Base-by-base conservation (phyloP, 108 stramenopile genomes). In the Skeletonema grethae region DNA sequence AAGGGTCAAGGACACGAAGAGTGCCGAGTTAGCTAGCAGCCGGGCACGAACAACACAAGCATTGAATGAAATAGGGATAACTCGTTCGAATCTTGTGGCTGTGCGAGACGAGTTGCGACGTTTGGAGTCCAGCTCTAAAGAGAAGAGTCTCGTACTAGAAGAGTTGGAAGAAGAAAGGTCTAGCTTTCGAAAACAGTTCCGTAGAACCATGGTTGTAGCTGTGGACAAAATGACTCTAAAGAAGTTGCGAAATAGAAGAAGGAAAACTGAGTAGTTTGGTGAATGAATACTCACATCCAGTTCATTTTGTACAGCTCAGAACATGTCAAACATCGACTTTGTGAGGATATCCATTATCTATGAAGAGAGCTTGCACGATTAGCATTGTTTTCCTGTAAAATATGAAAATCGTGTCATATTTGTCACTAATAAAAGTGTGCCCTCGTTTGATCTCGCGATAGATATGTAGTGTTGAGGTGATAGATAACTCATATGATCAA, bases 161-260 rank as follows among this genome's bases (percentile, higher is more conserved):
- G 69, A 50, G 43, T 60, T 77, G 20, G 64, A 70, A 43, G 69
- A 70, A 28, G 76, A 77, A 41, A 69, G 76, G 55, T 57, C 69
- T 13, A 77, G 76, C 39, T 70, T 77, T 43, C 57, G 76, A 45
- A 77, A 77, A 65, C 76, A 77, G 32, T 13, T 70, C 7, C 48
- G 57, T 0, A 64, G 76, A 63, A 70, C 69, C 2, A 31, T 63
- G 35, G 57, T 35, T 4, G 69, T 70, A 32, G 69, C 69, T 28
- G 46, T 36, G 0, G 69, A 69, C 36, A 62, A 46, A 36, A n/a
- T 77, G 16, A 70, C 69, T 4, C 35, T 73, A 12, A 73, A 65
- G 41, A 22, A 53, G 30, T 36, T 62, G 34, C 63, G 76, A 24
- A 50, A 43, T n/a, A 53, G 29, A 61, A 58, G 68, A 18, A 53